phyloP scores from a whole-genome alignment of 306 rosid genomes.

The Hylodesmum podocarpum region DNA sequence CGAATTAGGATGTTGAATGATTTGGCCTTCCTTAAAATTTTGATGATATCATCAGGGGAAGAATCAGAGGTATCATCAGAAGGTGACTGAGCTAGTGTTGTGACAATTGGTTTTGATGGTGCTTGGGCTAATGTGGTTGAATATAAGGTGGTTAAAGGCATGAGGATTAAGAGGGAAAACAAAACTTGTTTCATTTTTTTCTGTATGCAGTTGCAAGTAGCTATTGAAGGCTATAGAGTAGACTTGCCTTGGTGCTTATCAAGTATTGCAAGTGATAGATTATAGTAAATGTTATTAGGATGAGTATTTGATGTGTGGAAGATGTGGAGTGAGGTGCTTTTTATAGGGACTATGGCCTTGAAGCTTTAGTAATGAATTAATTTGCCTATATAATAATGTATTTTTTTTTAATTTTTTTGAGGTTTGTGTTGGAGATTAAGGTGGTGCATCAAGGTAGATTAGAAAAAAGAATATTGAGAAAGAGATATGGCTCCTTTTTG shows the following conservation, averaged over 20 bases:
- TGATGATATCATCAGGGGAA: slow-evolving; percentile 30
- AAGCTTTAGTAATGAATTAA: slow-evolving; percentile 31
- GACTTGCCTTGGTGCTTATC: background rate
- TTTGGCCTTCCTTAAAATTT: slow-evolving; percentile 47
- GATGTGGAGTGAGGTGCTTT: background rate
- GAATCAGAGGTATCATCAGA: slow-evolving; percentile 21
- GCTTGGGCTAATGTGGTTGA: slow-evolving; percentile 23
- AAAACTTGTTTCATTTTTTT: slow-evolving; percentile 9
- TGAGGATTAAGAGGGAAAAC: slow-evolving; percentile 4
- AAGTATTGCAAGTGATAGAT: background rate
- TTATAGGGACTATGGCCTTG: slow-evolving; percentile 13
- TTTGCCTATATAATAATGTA: background rate
- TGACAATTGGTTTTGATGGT: slow-evolving; percentile 7
- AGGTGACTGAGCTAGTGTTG: slow-evolving; percentile 13
- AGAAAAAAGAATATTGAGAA: slow-evolving; percentile 9
- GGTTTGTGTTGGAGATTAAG: slow-evolving; percentile 24
- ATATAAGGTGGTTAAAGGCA: background rate
- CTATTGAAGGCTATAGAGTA: background rate
- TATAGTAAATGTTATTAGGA: background rate
- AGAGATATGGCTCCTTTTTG: slow-evolving; percentile 5
- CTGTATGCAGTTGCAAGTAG: slow-evolving; percentile 11
- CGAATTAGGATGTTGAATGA: slow-evolving; percentile 31
- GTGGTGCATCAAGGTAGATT: slow-evolving; percentile 26
- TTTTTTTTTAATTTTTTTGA: no score
- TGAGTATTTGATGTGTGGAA: slow-evolving; percentile 16